Evolutionary conservation across 768 basidiomycete species (phyloP).

Genomic region (Chlorophyllum brunneum): DNA sequence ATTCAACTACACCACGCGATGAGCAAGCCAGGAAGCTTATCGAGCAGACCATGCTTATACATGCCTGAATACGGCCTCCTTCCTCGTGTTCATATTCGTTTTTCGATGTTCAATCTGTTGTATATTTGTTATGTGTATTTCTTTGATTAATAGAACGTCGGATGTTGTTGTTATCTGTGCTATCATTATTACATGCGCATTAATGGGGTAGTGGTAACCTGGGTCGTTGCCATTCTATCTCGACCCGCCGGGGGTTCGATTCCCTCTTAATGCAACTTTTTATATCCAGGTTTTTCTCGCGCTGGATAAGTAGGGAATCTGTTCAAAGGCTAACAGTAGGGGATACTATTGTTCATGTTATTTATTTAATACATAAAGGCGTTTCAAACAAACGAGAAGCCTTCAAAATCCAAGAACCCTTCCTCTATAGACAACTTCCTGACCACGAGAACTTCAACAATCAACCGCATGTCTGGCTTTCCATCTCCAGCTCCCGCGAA

Average conservation of each 20-base stretch:
- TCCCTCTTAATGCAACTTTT: too few relatives aligned
- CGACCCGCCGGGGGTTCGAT: slow-evolving; percentile 89
- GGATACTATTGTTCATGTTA: too few relatives aligned
- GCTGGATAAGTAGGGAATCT: too few relatives aligned
- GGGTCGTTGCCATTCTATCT: slow-evolving; percentile 19
- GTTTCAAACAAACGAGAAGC: slow-evolving; percentile 34
- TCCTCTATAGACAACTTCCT: slow-evolving; percentile 75
- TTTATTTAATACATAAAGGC: too few relatives aligned
- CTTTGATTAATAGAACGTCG: not conserved
- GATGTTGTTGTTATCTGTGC: too few relatives aligned
- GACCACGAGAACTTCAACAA: slow-evolving; percentile 79
- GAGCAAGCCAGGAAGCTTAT: slow-evolving; percentile 14
- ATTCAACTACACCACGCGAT: slow-evolving; percentile 21
- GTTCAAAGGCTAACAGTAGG: too few relatives aligned
- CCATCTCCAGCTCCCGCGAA: slow-evolving; percentile 8
- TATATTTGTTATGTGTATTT: not conserved
- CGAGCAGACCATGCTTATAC: slow-evolving; percentile 12
- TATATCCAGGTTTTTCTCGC: too few relatives aligned
- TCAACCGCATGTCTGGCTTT: slow-evolving; percentile 49
- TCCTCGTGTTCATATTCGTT: not conserved
- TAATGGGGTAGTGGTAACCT: slow-evolving; percentile 21
- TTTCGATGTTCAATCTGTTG: not conserved
- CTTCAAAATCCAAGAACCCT: slow-evolving; percentile 72
- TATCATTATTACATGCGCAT: slow-evolving; percentile 1
- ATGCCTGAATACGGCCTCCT: not conserved